These are phyloP conservation scores for Metschnikowia baotianmanensis DNA, from an alignment of 805 yeast species.

Conservation along the genomic window DNA sequence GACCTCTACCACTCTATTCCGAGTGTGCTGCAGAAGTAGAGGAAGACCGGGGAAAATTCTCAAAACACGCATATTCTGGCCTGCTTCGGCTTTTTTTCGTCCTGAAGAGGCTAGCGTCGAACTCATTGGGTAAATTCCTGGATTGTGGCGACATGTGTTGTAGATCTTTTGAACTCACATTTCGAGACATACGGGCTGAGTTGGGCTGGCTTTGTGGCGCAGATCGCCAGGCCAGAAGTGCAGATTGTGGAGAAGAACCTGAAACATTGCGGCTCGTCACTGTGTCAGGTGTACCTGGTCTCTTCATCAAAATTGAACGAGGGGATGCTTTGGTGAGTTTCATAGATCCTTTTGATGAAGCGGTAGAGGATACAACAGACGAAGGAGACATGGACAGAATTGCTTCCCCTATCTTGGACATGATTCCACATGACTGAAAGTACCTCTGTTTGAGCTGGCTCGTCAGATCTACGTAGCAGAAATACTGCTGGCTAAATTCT, in stretches of 20 bases:
- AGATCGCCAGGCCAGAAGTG: neutral
- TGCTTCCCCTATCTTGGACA: neutral
- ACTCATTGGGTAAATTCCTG: neutral
- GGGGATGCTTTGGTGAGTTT: too few relatives aligned
- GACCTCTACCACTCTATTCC: neutral
- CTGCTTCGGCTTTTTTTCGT: too few relatives aligned
- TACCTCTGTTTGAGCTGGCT: constrained; percentile 9
- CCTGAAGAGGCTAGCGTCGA: too few relatives aligned
- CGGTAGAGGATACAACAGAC: too few relatives aligned
- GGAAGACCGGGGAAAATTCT: too few relatives aligned
- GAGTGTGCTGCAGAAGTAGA: too few relatives aligned
- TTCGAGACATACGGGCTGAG: neutral
- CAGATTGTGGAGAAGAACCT: neutral
- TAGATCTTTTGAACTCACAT: neutral
- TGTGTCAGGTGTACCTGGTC: neutral
- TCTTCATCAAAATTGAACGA: too few relatives aligned
- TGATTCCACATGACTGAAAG: constrained; percentile 1
- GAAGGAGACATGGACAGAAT: too few relatives aligned
- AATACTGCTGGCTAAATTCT: constrained; percentile 10
- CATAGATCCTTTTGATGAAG: too few relatives aligned
- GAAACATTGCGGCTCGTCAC: neutral
- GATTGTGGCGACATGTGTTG: neutral
- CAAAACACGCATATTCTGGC: too few relatives aligned
- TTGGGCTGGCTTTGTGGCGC: neutral
- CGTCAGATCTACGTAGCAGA: constrained; percentile 15